phyloP scores from a whole-genome alignment of 2,329 filamentous ascomycete genomes.

The Sporothrix dimorphospora region DNA sequence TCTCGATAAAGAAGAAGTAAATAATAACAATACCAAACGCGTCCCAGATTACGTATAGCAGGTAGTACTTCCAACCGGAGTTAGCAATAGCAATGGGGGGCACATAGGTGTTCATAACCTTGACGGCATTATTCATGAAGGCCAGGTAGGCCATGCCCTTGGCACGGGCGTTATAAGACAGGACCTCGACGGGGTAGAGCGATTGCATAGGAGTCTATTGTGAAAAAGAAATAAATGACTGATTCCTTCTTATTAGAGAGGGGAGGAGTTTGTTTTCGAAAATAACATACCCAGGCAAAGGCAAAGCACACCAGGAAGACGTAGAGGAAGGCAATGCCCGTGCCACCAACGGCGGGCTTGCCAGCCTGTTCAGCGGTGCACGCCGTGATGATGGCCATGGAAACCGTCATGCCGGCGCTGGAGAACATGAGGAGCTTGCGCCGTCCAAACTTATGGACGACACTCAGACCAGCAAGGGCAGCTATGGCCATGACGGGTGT shows the following conservation, averaged over 20 bases:
- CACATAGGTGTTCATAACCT: constrained; percentile 26
- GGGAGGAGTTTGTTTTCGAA: background rate
- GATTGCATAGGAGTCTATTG: constrained; percentile 26
- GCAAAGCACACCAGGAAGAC: constrained; percentile 22
- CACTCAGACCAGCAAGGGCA: background rate
- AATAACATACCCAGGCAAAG: constrained; percentile 22
- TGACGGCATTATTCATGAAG: constrained; percentile 27
- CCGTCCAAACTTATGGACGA: constrained; percentile 22
- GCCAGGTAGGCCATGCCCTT: constrained; percentile 25
- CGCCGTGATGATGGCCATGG: constrained; percentile 26
- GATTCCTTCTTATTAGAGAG: no score
- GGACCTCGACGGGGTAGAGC: constrained; percentile 26
- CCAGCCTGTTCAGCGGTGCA: constrained; percentile 23
- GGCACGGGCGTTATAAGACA: constrained; percentile 26
- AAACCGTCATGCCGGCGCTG: constrained; percentile 23
- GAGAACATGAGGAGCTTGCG: constrained; percentile 25
- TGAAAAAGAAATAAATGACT: background rate
- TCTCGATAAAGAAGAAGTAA: constrained; percentile 30
- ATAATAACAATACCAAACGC: constrained; percentile 27
- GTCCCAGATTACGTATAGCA: constrained; percentile 29
- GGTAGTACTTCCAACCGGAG: constrained; percentile 26
- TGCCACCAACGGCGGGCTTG: constrained; percentile 23
- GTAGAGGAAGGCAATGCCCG: constrained; percentile 26
- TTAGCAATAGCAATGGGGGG: constrained; percentile 28
- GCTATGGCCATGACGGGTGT: constrained; percentile 22